A percentile compares a stretch with the other conserved stretches of the same genome.
Conservation (phyloP, 192 early-diverging fungal genomes). For the Coemansia reversa region DNA sequence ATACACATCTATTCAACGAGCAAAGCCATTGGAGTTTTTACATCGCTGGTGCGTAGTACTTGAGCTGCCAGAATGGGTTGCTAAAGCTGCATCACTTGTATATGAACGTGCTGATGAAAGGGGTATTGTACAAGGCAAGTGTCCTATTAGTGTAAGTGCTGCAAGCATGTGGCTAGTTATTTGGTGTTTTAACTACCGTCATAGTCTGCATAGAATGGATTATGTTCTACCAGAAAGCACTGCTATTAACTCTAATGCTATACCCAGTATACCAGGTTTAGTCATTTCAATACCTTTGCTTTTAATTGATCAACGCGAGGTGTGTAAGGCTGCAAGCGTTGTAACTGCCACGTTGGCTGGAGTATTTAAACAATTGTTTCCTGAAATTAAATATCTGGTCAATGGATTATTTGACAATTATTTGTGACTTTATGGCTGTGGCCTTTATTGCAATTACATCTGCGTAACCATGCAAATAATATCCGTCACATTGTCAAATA, state of each 20-base stretch:
- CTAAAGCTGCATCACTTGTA: conserved; percentile 54
- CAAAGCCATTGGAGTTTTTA: conserved; percentile 44
- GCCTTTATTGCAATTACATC: too few relatives aligned
- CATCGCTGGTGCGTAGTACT: conserved; percentile 62
- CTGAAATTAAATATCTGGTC: conserved; percentile 23
- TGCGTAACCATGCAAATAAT: neutral
- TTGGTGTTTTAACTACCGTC: conserved; percentile 58
- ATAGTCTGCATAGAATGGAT: conserved; percentile 11
- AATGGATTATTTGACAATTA: conserved; percentile 25
- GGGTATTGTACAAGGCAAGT: conserved; percentile 64
- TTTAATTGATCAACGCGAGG: conserved; percentile 56
- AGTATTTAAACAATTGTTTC: conserved; percentile 56
- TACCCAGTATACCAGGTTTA: conserved; percentile 24
- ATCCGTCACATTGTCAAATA: neutral
- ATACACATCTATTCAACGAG: conserved; percentile 49
- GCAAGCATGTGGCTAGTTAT: conserved; percentile 63
- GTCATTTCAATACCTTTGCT: conserved; percentile 29
- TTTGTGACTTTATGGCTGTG: neutral
- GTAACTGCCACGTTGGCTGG: conserved; percentile 63
- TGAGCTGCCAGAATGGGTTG: conserved; percentile 55
- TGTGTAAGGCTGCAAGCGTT: conserved; percentile 57
- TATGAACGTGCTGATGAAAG: conserved; percentile 59
- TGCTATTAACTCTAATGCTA: conserved; percentile 28
- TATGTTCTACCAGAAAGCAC: conserved; percentile 16
- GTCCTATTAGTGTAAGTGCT: conserved; percentile 63